phyloP scores from a whole-genome alignment of 1,284 basidiomycete species.

The Xerocomus alliaceus region DNA sequence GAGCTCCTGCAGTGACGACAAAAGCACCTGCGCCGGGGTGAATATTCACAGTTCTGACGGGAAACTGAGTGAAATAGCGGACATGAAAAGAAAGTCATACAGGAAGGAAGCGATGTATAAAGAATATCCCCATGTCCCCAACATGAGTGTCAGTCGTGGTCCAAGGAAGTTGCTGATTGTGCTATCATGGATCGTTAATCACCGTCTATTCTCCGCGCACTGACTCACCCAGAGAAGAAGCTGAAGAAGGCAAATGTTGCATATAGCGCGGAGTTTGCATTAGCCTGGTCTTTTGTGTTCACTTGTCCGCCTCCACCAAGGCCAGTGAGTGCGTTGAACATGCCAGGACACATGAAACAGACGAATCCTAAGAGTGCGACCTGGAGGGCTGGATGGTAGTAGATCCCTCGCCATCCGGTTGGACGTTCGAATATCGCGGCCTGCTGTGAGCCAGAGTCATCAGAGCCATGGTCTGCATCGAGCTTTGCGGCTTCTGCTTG shows the following conservation, averaged over 20 bases:
- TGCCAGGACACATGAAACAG: constrained; percentile 49
- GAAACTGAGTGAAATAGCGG: neutral
- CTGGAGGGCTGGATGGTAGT: constrained; percentile 44
- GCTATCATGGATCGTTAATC: constrained; percentile 30
- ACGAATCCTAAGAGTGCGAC: constrained; percentile 47
- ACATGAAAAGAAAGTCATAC: constrained; percentile 31
- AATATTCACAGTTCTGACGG: constrained; percentile 51
- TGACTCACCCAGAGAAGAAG: constrained; percentile 52
- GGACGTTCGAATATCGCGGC: constrained; percentile 37
- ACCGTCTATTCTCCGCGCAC: neutral
- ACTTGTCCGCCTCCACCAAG: constrained; percentile 50
- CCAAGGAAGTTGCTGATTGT: constrained; percentile 63
- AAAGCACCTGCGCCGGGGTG: constrained; percentile 51
- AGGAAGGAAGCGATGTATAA: constrained; percentile 64
- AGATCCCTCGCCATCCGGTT: constrained; percentile 40
- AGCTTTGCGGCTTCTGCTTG: constrained; percentile 22
- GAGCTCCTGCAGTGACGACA: constrained; percentile 61
- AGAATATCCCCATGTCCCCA: constrained; percentile 60
- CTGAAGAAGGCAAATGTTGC: constrained; percentile 54
- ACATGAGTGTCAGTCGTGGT: constrained; percentile 56
- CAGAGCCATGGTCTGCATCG: constrained; percentile 4
- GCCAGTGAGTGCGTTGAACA: constrained; percentile 45
- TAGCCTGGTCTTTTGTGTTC: constrained; percentile 42
- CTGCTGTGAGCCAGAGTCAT: constrained; percentile 17
- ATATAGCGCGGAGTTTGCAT: constrained; percentile 50